Conservation (phyloP, 306 rosid genomes). For the Gastrolobium bilobum region DNA sequence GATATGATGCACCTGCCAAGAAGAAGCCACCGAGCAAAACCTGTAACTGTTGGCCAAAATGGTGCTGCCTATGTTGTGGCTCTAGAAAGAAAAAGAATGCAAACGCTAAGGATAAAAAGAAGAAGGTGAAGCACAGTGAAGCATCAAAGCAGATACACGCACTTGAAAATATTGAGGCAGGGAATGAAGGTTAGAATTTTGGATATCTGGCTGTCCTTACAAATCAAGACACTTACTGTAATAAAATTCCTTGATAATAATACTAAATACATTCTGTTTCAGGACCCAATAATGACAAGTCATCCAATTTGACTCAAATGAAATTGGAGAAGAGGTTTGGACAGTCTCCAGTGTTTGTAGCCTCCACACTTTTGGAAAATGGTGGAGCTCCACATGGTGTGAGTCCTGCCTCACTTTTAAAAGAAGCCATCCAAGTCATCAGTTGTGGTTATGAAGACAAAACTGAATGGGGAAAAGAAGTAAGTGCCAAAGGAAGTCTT, state of each 20-base stretch:
- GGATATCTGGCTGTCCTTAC: constrained; percentile 21
- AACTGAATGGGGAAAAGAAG: constrained; percentile 99
- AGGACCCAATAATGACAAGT: constrained; percentile 61
- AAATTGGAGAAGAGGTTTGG: constrained; percentile 94
- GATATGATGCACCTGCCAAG: constrained; percentile 86
- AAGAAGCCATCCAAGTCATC: constrained; percentile 95
- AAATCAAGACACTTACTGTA: not conserved
- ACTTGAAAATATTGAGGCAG: constrained; percentile 91
- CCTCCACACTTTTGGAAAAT: constrained; percentile 78
- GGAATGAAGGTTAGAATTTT: constrained; percentile 68
- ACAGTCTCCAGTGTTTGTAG: constrained; percentile 90
- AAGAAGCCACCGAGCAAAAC: constrained; percentile 92
- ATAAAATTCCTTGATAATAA: constrained; percentile 9
- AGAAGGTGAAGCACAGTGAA: constrained; percentile 86
- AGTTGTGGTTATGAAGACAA: constrained; percentile 99
- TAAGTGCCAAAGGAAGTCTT: constrained; percentile 38
- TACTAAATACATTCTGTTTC: constrained; percentile 52
- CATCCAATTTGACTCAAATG: constrained; percentile 63
- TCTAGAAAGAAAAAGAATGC: constrained; percentile 73
- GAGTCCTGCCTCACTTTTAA: constrained; percentile 86
- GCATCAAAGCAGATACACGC: constrained; percentile 98
- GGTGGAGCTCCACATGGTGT: constrained; percentile 77
- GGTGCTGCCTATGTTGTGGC: constrained; percentile 74
- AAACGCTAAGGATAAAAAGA: constrained; percentile 76
- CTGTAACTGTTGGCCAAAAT: constrained; percentile 95